Percentiles rank a stretch among this genome's conserved stretches.
phyloP scores from a whole-genome alignment of 2,329 filamentous ascomycete genomes.

The Exophiala calicioides region DNA sequence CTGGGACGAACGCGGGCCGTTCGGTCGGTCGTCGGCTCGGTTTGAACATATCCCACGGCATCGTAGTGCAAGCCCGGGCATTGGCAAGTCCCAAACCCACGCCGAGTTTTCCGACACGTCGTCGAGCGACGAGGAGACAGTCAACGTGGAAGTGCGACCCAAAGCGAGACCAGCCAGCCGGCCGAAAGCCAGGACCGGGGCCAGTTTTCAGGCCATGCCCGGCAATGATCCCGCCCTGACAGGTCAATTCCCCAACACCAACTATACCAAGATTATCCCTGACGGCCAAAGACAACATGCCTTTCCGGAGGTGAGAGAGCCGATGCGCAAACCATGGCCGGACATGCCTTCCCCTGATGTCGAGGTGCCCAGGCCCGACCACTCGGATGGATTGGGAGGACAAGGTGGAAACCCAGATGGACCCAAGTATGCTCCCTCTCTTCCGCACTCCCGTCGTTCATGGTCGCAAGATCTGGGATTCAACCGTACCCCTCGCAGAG shows the following conservation, averaged over 20 bases:
- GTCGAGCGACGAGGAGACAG: slow-evolving; percentile 33
- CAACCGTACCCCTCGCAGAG: slow-evolving; percentile 8
- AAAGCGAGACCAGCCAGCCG: slow-evolving; percentile 37
- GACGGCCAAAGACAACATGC: slow-evolving; percentile 28
- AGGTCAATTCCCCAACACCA: slow-evolving; percentile 29
- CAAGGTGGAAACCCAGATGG: slow-evolving; percentile 16
- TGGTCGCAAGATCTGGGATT: slow-evolving; percentile 11
- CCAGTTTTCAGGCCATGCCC: slow-evolving; percentile 7
- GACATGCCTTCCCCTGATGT: slow-evolving; percentile 19
- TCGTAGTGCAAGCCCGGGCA: slow-evolving; percentile 48
- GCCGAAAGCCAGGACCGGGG: slow-evolving; percentile 12
- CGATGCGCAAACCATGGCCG: slow-evolving; percentile 24
- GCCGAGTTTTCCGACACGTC: slow-evolving; percentile 28
- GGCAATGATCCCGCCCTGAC: slow-evolving; percentile 24
- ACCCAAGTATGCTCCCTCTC: slow-evolving; percentile 27
- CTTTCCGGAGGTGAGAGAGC: slow-evolving; percentile 25
- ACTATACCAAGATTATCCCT: slow-evolving; percentile 30
- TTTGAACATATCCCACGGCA: slow-evolving; percentile 39
- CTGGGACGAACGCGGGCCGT: slow-evolving; percentile 31
- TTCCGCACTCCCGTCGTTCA: slow-evolving; percentile 6
- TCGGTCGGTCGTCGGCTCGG: slow-evolving; percentile 40
- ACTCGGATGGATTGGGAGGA: slow-evolving; percentile 9
- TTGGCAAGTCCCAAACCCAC: slow-evolving; percentile 27
- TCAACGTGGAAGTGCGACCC: slow-evolving; percentile 34
- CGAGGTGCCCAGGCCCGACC: slow-evolving; percentile 9